Evolutionary conservation across 2,329 filamentous ascomycete genomes (phyloP).

Genomic region (Cryphonectria carpinicola): DNA sequence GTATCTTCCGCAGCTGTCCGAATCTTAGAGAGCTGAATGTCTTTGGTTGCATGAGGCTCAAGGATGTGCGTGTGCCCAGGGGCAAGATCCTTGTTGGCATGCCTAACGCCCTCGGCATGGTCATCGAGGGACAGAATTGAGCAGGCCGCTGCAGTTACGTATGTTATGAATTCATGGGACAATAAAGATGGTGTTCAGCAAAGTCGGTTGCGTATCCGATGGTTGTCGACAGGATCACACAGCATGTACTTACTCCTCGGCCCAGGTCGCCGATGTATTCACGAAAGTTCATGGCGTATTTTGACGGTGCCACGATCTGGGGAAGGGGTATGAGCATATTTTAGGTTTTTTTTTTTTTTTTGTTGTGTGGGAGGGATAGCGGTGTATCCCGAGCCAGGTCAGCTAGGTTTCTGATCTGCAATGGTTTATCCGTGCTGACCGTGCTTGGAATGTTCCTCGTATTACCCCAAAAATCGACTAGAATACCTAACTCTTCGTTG

Average conservation of each 20-base stretch:
- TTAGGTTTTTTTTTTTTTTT: background rate
- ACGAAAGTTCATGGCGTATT: background rate
- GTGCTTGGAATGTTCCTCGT: background rate
- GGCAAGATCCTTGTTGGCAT: slow-evolving; percentile 62
- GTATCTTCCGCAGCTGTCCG: slow-evolving; percentile 67
- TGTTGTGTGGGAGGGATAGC: background rate
- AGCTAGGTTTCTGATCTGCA: background rate
- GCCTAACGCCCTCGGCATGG: slow-evolving; percentile 62
- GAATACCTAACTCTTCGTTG: background rate
- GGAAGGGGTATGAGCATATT: background rate
- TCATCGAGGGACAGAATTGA: slow-evolving; percentile 54
- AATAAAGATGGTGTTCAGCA: background rate
- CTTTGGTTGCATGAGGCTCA: slow-evolving; percentile 68
- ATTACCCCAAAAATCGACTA: background rate
- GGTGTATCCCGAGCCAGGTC: background rate
- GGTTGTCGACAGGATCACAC: background rate
- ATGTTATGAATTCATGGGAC: background rate
- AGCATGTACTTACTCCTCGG: background rate
- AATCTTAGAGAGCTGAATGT: slow-evolving; percentile 62
- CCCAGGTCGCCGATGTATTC: background rate
- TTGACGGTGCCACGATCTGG: background rate
- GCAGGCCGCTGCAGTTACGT: background rate
- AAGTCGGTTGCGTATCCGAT: background rate
- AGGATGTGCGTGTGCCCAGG: slow-evolving; percentile 55
- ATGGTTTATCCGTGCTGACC: background rate